Base-by-base conservation (phyloP, 371 early-diverging fungal genomes). In the Rhizopus delemar region DNA sequence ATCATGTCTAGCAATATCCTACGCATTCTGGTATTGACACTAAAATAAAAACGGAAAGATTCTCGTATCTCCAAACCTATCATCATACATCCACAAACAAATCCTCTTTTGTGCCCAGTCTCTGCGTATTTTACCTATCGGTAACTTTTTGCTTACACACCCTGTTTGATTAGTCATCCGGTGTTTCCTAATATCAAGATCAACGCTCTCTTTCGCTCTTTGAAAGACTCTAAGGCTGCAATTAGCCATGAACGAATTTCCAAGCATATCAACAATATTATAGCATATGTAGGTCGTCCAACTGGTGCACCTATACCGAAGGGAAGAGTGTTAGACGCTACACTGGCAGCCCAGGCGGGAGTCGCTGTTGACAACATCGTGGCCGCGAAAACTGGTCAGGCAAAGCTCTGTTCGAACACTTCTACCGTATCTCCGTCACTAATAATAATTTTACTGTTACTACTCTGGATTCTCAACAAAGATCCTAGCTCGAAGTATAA, bases 391-490 rank as follows among this genome's bases (percentile, higher is more conserved):
- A 62, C 38, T 66, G 64, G 69, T 46, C 54, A 6, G 49, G 50
- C 2, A 38, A 35, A 8, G 35, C 3, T 22, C 16, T 54, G 0
- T 60, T 60, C 22, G 62, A 56, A 22, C 22, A 36, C 0, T 59
- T 59, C 45, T 59, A 59, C 22, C 31, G 59, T 0, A 57, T 77
- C 74, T 16, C 77, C 64, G 46, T 71, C 62, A n/a, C 77, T 59
- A 4, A 63, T 52, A 41, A 15, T 15, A 31, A 66, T 63, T 36
- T 69, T 59, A 49, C 63, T 49, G 46, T 46, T n/a, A 4, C 16
- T 36, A 56, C 57, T 57, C 57, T 57, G 57, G 41, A 57, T 57
- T 11, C 46, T 49, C 56, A 56, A 51, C 41, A 53, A 53, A 53
- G 54, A 53, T 53, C 54, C 4, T 13, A 53, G 43, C 46, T 55